Conservation (phyloP, 176 grass and related monocot species). For the Avena sativa region DNA sequence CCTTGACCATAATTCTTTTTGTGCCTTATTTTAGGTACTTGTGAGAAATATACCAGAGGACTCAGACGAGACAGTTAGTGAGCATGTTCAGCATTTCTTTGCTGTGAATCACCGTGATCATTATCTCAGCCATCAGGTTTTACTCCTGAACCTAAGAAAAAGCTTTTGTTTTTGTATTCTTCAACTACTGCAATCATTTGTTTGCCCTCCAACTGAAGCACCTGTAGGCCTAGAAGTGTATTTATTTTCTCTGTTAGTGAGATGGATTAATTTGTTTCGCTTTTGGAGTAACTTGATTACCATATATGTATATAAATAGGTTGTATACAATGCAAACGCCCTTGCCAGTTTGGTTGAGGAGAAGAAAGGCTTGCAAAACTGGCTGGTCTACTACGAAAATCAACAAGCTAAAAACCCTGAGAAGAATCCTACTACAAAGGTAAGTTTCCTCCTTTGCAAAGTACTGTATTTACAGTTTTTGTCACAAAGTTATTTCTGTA, state of each 20-base stretch:
- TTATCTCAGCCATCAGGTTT: constrained; percentile 95
- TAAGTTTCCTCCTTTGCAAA: constrained; percentile 38
- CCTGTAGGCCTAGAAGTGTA: not conserved
- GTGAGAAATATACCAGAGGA: constrained; percentile 93
- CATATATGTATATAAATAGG: constrained; percentile 48
- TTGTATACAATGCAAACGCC: constrained; percentile 89
- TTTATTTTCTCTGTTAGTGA: constrained; percentile 1
- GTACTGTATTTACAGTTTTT: not conserved
- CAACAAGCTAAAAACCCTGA: constrained; percentile 53
- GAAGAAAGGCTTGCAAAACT: constrained; percentile 83
- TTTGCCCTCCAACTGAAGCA: not conserved
- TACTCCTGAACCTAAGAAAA: constrained; percentile 15
- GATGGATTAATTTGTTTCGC: not conserved
- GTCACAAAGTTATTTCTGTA: not conserved
- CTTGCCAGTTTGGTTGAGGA: constrained; percentile 73
- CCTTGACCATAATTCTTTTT: not conserved
- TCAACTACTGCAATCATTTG: constrained; percentile 11
- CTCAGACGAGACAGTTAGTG: constrained; percentile 91
- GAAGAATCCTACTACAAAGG: constrained; percentile 76
- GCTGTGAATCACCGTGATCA: constrained; percentile 93
- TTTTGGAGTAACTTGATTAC: constrained; percentile 10
- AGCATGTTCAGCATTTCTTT: constrained; percentile 99
- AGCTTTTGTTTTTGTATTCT: constrained; percentile 23
- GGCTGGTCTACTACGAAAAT: constrained; percentile 96
- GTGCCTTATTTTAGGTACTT: constrained; percentile 66